Conservation (phyloP, 2,329 filamentous ascomycete genomes). For the Phaeoacremonium minimum region DNA sequence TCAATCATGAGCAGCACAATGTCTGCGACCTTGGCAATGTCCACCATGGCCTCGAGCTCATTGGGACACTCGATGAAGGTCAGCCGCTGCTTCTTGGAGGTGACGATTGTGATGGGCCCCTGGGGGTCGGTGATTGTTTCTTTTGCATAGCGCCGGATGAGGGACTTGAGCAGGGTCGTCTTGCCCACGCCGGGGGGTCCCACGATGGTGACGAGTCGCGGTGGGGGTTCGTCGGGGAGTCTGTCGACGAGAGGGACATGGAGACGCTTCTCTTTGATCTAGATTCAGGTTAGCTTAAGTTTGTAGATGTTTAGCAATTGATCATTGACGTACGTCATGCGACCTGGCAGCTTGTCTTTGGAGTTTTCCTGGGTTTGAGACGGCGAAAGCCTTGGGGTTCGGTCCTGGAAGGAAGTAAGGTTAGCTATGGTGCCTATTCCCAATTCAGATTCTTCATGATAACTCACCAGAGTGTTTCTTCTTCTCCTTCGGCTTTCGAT, state of each 20-base stretch:
- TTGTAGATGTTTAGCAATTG: conserved; percentile 13
- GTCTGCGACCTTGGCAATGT: conserved; percentile 94
- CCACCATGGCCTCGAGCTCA: conserved; percentile 92
- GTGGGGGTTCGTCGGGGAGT: conserved; percentile 90
- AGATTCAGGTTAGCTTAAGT: too few relatives aligned
- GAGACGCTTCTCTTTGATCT: conserved; percentile 92
- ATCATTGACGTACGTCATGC: conserved; percentile 53
- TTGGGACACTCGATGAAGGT: conserved; percentile 98
- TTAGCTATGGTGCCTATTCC: too few relatives aligned
- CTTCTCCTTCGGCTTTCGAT: conserved; percentile 86
- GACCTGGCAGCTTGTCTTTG: conserved; percentile 70
- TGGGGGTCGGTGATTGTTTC: conserved; percentile 86
- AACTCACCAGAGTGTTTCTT: conserved; percentile 61
- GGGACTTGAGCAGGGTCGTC: conserved; percentile 90
- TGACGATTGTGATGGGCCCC: conserved; percentile 92
- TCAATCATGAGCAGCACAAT: conserved; percentile 98
- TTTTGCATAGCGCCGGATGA: conserved; percentile 92
- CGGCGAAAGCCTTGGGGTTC: conserved; percentile 90
- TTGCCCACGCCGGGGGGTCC: conserved; percentile 94
- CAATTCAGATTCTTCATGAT: conserved; percentile 11
- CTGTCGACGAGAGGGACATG: conserved; percentile 97
- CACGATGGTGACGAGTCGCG: conserved; percentile 88
- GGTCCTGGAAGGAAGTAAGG: conserved; percentile 42
- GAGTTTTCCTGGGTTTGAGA: conserved; percentile 75
- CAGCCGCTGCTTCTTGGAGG: conserved; percentile 88